phyloP scores from a whole-genome alignment of 257 asterid species.

The Petunia axillaris region DNA sequence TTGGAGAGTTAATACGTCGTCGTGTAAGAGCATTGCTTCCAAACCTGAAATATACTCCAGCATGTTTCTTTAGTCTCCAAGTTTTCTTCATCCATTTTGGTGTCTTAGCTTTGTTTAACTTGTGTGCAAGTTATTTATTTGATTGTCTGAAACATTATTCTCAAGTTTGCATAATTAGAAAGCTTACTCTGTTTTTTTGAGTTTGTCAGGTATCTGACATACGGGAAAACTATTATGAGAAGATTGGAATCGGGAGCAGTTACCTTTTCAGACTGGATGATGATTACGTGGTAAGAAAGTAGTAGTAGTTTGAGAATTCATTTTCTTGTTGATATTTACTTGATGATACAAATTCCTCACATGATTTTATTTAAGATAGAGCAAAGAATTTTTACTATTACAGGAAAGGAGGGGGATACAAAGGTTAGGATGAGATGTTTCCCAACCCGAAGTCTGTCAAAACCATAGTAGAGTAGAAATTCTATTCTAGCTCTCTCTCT shows the following conservation, averaged over 20 bases:
- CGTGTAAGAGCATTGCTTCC: constrained; percentile 58
- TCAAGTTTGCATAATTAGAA: not conserved
- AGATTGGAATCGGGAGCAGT: constrained; percentile 99
- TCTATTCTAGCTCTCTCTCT: not conserved
- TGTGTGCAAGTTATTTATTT: not conserved
- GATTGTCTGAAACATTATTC: constrained; percentile 12
- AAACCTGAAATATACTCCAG: constrained; percentile 16
- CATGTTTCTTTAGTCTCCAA: not conserved
- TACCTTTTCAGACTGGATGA: constrained; percentile 98
- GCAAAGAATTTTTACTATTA: not conserved
- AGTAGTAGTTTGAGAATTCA: constrained; percentile 16
- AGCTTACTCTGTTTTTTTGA: not conserved
- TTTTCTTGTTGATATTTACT: constrained; percentile 18
- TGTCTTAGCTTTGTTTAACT: constrained; percentile 11
- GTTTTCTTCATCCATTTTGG: constrained; percentile 1
- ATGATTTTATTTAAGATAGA: not conserved
- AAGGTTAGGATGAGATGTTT: constrained; percentile 9
- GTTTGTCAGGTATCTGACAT: constrained; percentile 81
- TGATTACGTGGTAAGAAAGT: constrained; percentile 88
- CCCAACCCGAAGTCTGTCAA: not conserved
- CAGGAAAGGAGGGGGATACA: not conserved
- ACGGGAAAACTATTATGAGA: constrained; percentile 87
- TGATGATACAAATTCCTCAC: not conserved
- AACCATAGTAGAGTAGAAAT: not conserved
- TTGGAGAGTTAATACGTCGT: constrained; percentile 96